Percentiles rank a stretch among this genome's conserved stretches.
Evolutionary conservation across 345 rosid species (phyloP).

Genomic region (Murraya paniculata): DNA sequence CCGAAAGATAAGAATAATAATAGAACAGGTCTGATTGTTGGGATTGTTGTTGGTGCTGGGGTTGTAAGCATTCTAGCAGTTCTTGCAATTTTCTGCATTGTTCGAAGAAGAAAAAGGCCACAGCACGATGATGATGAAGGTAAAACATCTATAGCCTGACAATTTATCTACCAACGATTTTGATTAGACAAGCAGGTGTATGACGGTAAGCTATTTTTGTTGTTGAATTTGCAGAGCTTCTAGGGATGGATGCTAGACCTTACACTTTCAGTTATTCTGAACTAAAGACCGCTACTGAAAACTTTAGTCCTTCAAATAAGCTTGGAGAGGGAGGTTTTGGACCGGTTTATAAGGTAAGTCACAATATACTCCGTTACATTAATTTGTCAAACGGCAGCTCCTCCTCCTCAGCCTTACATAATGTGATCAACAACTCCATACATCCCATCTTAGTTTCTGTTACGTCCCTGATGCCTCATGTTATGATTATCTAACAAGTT

Average conservation of each 20-base stretch:
- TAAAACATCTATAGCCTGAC: slow-evolving; percentile 14
- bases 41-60: slow-evolving; percentile 52
- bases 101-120: slow-evolving; percentile 37
- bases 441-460: too few relatives aligned
- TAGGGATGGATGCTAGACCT: slow-evolving; percentile 11
- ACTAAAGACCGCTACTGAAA: slow-evolving; percentile 8
- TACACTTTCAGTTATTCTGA: slow-evolving; percentile 15
- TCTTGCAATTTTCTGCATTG: slow-evolving; percentile 31
- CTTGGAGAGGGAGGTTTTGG: slow-evolving; percentile 93
- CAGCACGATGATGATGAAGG: slow-evolving; percentile 54
- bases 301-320: slow-evolving; percentile 34
- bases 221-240: slow-evolving; percentile 23
- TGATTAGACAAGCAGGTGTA: not conserved
- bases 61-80: slow-evolving; percentile 30
- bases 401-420: too few relatives aligned
- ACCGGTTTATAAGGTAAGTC: slow-evolving; percentile 61
- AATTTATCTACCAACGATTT: not conserved
- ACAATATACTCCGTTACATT: not conserved
- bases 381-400: too few relatives aligned
- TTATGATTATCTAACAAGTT: not conserved
- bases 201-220: not conserved
- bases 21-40: slow-evolving; percentile 47
- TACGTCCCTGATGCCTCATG: too few relatives aligned
- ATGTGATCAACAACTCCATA: too few relatives aligned
- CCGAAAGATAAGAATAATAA: slow-evolving; percentile 35